Conservation (phyloP, 2,329 filamentous ascomycete species). For the Eurotiales sp. region DNA sequence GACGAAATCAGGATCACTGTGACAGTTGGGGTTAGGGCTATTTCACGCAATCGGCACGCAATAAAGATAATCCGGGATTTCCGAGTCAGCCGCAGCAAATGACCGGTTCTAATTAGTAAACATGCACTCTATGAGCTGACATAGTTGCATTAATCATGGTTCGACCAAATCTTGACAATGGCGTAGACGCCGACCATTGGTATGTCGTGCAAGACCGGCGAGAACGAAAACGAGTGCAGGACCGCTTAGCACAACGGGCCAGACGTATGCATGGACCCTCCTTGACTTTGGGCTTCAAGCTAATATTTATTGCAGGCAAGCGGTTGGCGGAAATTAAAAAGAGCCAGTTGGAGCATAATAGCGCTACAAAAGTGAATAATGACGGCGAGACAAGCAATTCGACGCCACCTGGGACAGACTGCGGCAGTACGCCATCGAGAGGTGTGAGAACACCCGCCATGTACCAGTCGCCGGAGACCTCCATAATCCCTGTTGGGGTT, state of each 20-base stretch:
- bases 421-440: background rate
- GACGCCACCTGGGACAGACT: background rate
- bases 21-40: too few species aligned
- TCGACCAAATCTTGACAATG: background rate
- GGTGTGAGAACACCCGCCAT: background rate
- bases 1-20: too few species aligned
- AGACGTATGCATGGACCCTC: constrained; percentile 24
- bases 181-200: constrained; percentile 23
- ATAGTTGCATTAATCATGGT: background rate
- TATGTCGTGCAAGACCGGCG: constrained; percentile 32
- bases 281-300: background rate
- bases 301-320: constrained; percentile 1
- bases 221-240: constrained; percentile 40
- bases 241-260: constrained; percentile 37
- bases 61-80: too few species aligned
- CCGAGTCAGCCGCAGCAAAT: too few species aligned
- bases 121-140: too few species aligned
- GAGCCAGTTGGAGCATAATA: background rate
- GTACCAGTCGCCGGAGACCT: background rate
- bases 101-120: too few species aligned
- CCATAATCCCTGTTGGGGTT: background rate
- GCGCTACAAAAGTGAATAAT: too few species aligned
- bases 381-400: background rate
- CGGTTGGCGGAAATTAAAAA: constrained; percentile 4
- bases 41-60: too few species aligned